These are phyloP conservation scores for Monosporozyma siamensis DNA, from an alignment of 805 yeast genomes.

Conservation along the genomic window DNA sequence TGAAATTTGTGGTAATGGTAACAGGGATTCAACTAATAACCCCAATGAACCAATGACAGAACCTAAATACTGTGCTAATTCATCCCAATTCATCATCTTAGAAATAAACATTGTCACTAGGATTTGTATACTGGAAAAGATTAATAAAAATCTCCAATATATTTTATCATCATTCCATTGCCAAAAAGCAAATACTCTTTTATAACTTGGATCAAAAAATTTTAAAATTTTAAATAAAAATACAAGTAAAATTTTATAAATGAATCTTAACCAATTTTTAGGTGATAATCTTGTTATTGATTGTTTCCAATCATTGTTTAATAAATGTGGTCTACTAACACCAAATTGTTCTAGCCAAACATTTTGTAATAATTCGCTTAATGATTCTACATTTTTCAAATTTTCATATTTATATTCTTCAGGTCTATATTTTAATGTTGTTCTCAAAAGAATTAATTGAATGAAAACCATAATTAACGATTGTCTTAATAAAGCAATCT, in stretches of 20 bases:
- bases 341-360: conserved; percentile 29
- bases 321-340: conserved; percentile 9
- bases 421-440: conserved; percentile 52
- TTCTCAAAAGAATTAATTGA: conserved; percentile 55
- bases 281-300: conserved; percentile 17
- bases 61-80: conserved; percentile 46
- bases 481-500: conserved; percentile 67
- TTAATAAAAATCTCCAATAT: conserved; percentile 55
- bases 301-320: conserved; percentile 25
- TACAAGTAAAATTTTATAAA: conserved; percentile 21
- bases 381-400: conserved; percentile 30
- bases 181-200: conserved; percentile 67
- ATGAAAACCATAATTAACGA: conserved; percentile 77
- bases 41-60: conserved; percentile 51
- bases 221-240: conserved; percentile 37
- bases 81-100: conserved; percentile 32
- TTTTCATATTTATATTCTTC: conserved; percentile 33
- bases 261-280: conserved; percentile 15
- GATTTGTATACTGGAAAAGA: conserved; percentile 36
- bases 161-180: conserved; percentile 60
- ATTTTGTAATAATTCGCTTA: conserved; percentile 23
- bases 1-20: conserved; percentile 75
- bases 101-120: conserved; percentile 25
- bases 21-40: conserved; percentile 58
- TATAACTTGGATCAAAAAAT: conserved; percentile 61